A percentile compares a stretch with the other conserved stretches of the same genome.
Evolutionary conservation across 1,139 yeast species (phyloP).

Genomic region (Suhomyces ambrosiae): DNA sequence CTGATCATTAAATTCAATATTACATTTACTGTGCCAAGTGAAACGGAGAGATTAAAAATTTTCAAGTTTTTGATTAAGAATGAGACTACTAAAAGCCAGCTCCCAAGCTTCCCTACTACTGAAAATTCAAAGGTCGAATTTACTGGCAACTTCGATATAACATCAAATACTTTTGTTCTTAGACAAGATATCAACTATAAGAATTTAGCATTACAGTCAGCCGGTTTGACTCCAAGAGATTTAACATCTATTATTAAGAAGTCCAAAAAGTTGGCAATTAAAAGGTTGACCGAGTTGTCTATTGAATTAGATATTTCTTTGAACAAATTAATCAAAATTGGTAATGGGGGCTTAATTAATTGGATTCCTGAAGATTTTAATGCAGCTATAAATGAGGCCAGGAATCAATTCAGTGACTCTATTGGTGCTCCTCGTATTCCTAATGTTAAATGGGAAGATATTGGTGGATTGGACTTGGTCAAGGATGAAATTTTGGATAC

Average conservation of each 20-base stretch:
- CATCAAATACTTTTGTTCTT: slow-evolving; percentile 27
- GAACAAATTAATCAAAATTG: slow-evolving; percentile 35
- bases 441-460: slow-evolving; percentile 92
- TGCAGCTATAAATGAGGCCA: slow-evolving; percentile 74
- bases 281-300: slow-evolving; percentile 43
- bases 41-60: slow-evolving; percentile 66
- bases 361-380: slow-evolving; percentile 69
- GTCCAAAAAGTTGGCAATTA: slow-evolving; percentile 61
- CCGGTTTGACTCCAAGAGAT: slow-evolving; percentile 90
- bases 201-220: slow-evolving; percentile 79
- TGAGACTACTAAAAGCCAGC: slow-evolving; percentile 20
- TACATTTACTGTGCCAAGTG: slow-evolving; percentile 75
- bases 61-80: slow-evolving; percentile 51
- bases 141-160: slow-evolving; percentile 22
- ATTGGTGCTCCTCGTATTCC: slow-evolving; percentile 98
- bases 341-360: slow-evolving; percentile 56
- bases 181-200: slow-evolving; percentile 59
- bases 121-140: slow-evolving; percentile 24
- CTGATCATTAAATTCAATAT: slow-evolving; percentile 77
- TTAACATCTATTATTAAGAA: slow-evolving; percentile 68
- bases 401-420: slow-evolving; percentile 87
- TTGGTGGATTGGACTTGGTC: slow-evolving; percentile 86
- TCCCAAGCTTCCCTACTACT: slow-evolving; percentile 13
- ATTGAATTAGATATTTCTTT: slow-evolving; percentile 19
- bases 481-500: slow-evolving; percentile 94